Evolutionary conservation across 2,329 filamentous ascomycete genomes (phyloP).

Genomic region (Colletotrichum limetticola): DNA sequence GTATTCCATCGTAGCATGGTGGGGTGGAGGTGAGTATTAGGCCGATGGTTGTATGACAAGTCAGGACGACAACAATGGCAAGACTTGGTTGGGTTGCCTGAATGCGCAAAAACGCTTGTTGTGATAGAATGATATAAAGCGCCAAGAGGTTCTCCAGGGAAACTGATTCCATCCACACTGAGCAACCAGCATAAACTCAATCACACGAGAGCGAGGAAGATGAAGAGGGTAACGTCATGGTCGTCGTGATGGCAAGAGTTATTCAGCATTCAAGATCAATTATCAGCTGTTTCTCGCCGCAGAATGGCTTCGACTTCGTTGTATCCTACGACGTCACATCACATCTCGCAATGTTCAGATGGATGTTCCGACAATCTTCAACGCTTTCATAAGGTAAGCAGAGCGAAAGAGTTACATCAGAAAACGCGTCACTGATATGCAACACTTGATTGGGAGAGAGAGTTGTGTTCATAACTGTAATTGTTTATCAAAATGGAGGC

Average conservation of each 20-base stretch:
- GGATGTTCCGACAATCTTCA: background rate
- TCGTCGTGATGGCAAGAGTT: background rate
- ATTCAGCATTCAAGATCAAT: background rate
- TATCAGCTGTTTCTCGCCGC: background rate
- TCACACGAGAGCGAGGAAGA: background rate
- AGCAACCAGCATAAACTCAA: background rate
- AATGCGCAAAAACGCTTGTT: background rate
- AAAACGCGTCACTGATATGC: background rate
- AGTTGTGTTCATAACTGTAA: slow-evolving; percentile 11
- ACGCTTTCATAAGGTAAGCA: background rate
- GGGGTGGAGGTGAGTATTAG: background rate
- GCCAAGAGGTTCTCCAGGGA: background rate
- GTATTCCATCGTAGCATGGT: background rate
- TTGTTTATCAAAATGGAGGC: slow-evolving; percentile 20
- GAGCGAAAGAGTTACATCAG: background rate
- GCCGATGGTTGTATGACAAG: background rate
- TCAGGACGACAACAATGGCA: background rate
- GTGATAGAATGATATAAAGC: background rate
- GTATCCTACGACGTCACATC: background rate
- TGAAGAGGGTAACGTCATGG: background rate
- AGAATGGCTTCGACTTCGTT: background rate
- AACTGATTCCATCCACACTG: background rate
- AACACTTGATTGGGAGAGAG: background rate
- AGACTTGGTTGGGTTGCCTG: background rate
- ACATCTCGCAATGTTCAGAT: background rate